These are phyloP conservation scores for Apiotrichum mycotoxinovorans DNA, from an alignment of 1,284 basidiomycete species.

Conservation along the genomic window DNA sequence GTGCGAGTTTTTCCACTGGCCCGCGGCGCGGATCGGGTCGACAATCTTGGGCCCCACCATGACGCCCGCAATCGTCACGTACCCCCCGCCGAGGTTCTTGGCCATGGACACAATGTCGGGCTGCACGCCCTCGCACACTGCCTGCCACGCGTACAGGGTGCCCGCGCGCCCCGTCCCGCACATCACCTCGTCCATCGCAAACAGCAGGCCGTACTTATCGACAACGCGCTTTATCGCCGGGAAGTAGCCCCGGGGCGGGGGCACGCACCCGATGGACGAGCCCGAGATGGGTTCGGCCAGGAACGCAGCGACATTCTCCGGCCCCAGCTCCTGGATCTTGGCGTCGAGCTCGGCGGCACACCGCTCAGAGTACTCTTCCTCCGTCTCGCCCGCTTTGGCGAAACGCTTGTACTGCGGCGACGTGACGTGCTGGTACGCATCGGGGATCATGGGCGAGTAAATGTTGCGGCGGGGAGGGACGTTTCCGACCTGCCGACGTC, in stretches of 20 bases:
- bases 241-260: conserved; percentile 43
- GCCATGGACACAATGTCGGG: conserved; percentile 81
- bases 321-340: conserved; percentile 74
- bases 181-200: conserved; percentile 83
- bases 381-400: conserved; percentile 60
- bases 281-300: conserved; percentile 58
- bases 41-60: conserved; percentile 65
- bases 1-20: conserved; percentile 63
- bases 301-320: conserved; percentile 61
- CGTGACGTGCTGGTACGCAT: conserved; percentile 30
- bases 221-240: conserved; percentile 74
- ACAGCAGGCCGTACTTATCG: conserved; percentile 73
- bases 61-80: conserved; percentile 74
- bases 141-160: conserved; percentile 58
- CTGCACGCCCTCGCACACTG: conserved; percentile 56
- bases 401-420: conserved; percentile 76
- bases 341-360: conserved; percentile 73
- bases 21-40: conserved; percentile 61
- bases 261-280: conserved; percentile 62
- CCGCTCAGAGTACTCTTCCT: conserved; percentile 71
- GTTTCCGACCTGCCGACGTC: conserved; percentile 20
- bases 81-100: conserved; percentile 83
- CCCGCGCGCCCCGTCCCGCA: conserved; percentile 79
- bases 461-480: conserved; percentile 29
- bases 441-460: conserved; percentile 58